Conservation (phyloP, 257 asterid species). For the Jacaranda copaia region DNA sequence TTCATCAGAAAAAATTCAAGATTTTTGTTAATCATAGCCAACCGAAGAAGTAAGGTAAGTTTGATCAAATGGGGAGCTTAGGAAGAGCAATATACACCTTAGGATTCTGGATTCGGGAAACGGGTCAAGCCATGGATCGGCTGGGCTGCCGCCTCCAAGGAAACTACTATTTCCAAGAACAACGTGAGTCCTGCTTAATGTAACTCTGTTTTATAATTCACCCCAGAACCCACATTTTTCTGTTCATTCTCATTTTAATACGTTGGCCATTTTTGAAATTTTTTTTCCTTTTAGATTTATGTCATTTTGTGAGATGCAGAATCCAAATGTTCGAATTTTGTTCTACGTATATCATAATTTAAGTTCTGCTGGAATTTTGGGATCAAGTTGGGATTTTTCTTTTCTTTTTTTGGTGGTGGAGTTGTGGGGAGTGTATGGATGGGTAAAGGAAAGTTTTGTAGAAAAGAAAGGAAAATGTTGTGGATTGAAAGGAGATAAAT, state of each 20-base stretch:
- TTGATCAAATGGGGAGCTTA: slow-evolving; percentile 50
- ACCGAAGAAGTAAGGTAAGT: too few species aligned
- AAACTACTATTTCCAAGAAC: slow-evolving; percentile 54
- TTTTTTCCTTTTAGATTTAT: not conserved
- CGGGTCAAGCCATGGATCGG: slow-evolving; percentile 72
- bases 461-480: not conserved
- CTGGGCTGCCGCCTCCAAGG: slow-evolving; percentile 66
- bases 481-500: not conserved
- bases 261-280: not conserved
- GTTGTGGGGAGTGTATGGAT: not conserved
- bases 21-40: not conserved
- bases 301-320: not conserved
- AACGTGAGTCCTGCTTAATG: slow-evolving; percentile 34
- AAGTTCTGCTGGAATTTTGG: not conserved
- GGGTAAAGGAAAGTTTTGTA: not conserved
- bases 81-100: slow-evolving; percentile 62
- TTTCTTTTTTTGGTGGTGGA: not conserved
- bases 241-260: not conserved
- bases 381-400: not conserved
- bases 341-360: too few species aligned
- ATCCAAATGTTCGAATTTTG: not conserved
- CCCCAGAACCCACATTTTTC: not conserved
- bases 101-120: slow-evolving; percentile 58
- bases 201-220: not conserved
- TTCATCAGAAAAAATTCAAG: not conserved